Evolutionary conservation across 1,284 basidiomycete genomes (phyloP), one percentile per base, ranked within the genome.

Genomic region (Bjerkandera adusta): DNA sequence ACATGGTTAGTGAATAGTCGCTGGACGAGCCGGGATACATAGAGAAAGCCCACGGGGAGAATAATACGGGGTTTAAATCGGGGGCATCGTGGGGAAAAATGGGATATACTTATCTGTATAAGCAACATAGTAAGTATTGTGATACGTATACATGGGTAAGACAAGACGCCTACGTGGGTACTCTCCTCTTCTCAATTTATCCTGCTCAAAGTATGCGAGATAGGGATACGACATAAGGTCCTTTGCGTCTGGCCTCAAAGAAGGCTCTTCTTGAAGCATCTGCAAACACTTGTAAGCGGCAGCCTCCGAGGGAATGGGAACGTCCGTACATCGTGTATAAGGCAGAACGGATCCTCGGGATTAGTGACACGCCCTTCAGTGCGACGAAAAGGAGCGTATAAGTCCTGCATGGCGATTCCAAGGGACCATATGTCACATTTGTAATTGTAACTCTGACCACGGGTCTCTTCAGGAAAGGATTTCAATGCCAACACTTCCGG

Each of bases 401-500:
- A 13, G 18, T 46, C 44, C 7, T 39, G 24, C 3, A 46, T 16
- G 18, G 21, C 20, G 10, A 46, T 30, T 5, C 44, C 44, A 24
- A 46, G n/a, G 4, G 44, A 30, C 44, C 44, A 46, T 7, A 46
- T 27, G 18, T 46, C 44, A 10, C 27, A 36, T 8, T 3, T 11
- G 13, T 16, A 27, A 8, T 11, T 20, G 30, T 29, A 24, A 11
- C 41, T 20, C 15, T 13, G 44, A 16, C 44, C 43, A 50, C 33
- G 36, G 24, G 30, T 50, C 48, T 18, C 27, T 27, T 15, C 13
- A 12, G 25, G 26, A 29, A 16, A 20, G 4, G 20, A 16, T 15
- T 11, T 18, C 11, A 12, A 13, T 12, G 44, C 44, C 5, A 42
- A n/a, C 22, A 50, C 21, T 43, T 53, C 51, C n/a, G 51, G 51